Evolutionary conservation across 192 early-diverging fungal species (phyloP).

Genomic region (Coemansia sp.): DNA sequence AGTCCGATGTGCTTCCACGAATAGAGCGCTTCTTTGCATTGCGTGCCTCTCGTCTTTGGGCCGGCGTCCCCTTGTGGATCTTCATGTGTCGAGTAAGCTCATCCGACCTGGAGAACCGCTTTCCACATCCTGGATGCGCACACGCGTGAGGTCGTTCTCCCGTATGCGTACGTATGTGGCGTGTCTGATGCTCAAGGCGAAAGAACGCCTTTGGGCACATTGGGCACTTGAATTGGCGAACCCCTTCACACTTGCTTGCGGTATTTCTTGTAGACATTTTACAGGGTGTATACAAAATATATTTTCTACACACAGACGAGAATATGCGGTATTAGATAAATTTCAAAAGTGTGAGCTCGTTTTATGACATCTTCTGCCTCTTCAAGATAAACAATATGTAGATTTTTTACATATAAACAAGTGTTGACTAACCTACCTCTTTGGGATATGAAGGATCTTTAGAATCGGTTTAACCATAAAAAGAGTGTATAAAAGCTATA

Average conservation of each 20-base stretch:
- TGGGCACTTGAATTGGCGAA: conserved; percentile 69
- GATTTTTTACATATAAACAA: neutral
- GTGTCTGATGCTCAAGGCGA: conserved; percentile 76
- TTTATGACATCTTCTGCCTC: too few species aligned
- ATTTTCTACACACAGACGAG: neutral
- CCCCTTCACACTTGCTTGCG: conserved; percentile 37
- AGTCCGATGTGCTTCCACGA: conserved; percentile 16
- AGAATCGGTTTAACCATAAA: neutral
- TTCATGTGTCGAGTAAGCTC: conserved; percentile 75
- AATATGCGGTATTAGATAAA: neutral
- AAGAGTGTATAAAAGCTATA: neutral
- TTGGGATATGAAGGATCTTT: neutral
- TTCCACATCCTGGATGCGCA: conserved; percentile 72
- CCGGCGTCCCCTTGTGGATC: conserved; percentile 47
- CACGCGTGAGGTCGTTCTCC: conserved; percentile 83
- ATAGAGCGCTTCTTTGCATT: conserved; percentile 36
- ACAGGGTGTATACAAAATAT: neutral
- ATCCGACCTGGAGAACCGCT: conserved; percentile 75
- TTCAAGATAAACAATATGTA: too few species aligned
- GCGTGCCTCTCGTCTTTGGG: conserved; percentile 40
- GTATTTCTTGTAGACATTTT: conserved; percentile 42
- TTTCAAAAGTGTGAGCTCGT: neutral
- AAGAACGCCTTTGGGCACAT: conserved; percentile 75
- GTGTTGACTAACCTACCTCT: neutral
- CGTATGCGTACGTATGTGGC: conserved; percentile 82